Base-by-base conservation (phyloP, 495 filamentous ascomycete species). In the Physcia stellaris region DNA sequence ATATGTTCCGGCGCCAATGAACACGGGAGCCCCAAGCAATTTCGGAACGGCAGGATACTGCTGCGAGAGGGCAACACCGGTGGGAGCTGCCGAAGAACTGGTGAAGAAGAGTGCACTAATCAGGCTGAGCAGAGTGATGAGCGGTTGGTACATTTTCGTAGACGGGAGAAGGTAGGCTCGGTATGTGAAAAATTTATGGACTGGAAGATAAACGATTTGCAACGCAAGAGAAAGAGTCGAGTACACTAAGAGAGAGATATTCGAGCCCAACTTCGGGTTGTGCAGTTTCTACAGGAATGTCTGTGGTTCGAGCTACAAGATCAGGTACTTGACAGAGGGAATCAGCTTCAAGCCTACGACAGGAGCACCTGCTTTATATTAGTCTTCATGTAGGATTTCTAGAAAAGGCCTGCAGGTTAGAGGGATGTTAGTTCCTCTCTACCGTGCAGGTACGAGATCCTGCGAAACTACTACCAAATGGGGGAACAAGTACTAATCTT, bases 1-100 rank as follows among this genome's bases (percentile, higher is more conserved):
- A 32, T 74, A 74, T 0, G 68, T 63, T 11, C 67, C 68, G 21
- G 43, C 48, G 30, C 49, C 49, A 17, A 50, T 42, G 17, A 43
- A 23, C 20, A 42, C 40, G 15, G 43, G 13, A 24, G 24, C 23
- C 2, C 49, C 43, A 6, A 39, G 13, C 24, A 47, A 7, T 2
- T 11, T 26, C 16, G 49, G 43, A 24, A 29, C 7, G n/a, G 37
- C 24, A 12, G 33, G 38, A 10, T 22, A 31, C 28, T 13, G 9
- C n/a, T 9, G 9, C n/a, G 13, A 12, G 5, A 12, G 2, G 27
- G 24, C n/a, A 29, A 28, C 4, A 18, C 32, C 27, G 23, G 38
- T 9, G 21, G 43, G 39, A 21, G 33, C 39, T 42, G 38, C 40
- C 16, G 15, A 37, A 28, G 27, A 40, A 15, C 3, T 28, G 19